Evolutionary conservation across 495 filamentous ascomycete species (phyloP).

Genomic region (Penicillium tannophilum): DNA sequence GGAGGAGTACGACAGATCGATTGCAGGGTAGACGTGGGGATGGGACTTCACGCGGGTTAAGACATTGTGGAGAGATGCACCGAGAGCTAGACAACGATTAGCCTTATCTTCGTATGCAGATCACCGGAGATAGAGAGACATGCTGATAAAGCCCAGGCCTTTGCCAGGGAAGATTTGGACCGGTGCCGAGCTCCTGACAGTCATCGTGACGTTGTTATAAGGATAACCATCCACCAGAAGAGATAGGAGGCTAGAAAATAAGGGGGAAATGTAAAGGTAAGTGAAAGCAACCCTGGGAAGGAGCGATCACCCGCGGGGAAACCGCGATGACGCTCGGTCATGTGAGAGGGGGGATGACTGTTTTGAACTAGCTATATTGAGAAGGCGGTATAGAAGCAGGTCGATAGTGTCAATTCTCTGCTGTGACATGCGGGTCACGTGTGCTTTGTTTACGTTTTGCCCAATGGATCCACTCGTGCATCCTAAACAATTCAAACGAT

Average conservation of each 20-base stretch:
- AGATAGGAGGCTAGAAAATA: neutral
- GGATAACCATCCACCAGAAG: neutral
- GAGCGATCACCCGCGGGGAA: constrained; percentile 15
- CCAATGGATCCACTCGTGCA: constrained; percentile 27
- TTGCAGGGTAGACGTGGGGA: constrained; percentile 74
- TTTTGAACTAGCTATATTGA: neutral
- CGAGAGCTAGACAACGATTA: constrained; percentile 63
- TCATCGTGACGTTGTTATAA: constrained; percentile 28
- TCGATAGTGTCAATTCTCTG: neutral
- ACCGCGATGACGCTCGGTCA: constrained; percentile 31
- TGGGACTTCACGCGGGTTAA: constrained; percentile 83
- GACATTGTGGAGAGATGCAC: constrained; percentile 86
- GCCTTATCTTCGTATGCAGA: constrained; percentile 15
- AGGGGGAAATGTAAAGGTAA: constrained; percentile 3
- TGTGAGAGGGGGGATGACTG: constrained; percentile 32
- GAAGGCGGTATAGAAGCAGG: neutral
- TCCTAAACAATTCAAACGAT: constrained; percentile 12
- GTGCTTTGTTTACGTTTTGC: constrained; percentile 51
- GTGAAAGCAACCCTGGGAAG: constrained; percentile 1
- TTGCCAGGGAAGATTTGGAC: constrained; percentile 76
- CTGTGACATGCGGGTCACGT: constrained; percentile 18
- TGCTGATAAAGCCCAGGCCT: constrained; percentile 78
- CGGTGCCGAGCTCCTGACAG: constrained; percentile 40
- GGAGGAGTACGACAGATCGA: constrained; percentile 77
- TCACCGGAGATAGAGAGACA: constrained; percentile 23